Evolutionary conservation across 257 asterid genomes (phyloP).

Genomic region (Lavandula angustifolia): DNA sequence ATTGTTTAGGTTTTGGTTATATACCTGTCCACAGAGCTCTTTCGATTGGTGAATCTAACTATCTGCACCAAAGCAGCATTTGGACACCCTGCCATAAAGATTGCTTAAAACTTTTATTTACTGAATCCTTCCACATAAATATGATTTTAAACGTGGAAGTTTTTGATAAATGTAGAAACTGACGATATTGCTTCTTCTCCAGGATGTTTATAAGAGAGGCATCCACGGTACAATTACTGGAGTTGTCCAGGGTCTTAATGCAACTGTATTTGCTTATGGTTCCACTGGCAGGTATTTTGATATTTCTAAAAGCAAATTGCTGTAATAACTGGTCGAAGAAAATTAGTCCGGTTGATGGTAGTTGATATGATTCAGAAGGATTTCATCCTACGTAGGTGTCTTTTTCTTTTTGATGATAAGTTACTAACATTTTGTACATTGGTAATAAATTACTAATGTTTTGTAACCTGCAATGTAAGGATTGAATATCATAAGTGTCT

Average conservation of each 20-base stretch:
- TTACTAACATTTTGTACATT: conserved; percentile 10
- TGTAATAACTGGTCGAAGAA: conserved; percentile 17
- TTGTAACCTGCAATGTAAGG: conserved; percentile 22
- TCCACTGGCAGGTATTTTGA: conserved; percentile 85
- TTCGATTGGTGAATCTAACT: conserved; percentile 17
- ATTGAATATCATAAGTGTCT: neutral
- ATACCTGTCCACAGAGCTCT: conserved; percentile 13
- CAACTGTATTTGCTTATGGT: conserved; percentile 96
- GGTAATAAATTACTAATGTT: too few species aligned
- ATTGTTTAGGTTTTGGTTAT: neutral
- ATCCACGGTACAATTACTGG: conserved; percentile 73
- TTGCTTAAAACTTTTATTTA: too few species aligned
- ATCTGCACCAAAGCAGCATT: neutral
- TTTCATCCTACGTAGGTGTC: neutral
- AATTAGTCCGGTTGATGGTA: conserved; percentile 18
- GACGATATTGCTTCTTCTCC: conserved; percentile 32
- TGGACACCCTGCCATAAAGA: conserved; percentile 4
- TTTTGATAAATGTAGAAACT: conserved; percentile 22
- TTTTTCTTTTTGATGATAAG: conserved; percentile 11
- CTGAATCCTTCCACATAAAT: too few species aligned
- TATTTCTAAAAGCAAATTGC: conserved; percentile 18
- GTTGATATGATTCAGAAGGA: conserved; percentile 3
- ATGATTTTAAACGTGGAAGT: too few species aligned
- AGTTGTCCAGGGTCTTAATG: conserved; percentile 92
- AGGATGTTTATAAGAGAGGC: conserved; percentile 83